These are phyloP conservation scores for Cordyceps javanica DNA, from an alignment of 2,329 filamentous ascomycete genomes.

Conservation along the genomic window DNA sequence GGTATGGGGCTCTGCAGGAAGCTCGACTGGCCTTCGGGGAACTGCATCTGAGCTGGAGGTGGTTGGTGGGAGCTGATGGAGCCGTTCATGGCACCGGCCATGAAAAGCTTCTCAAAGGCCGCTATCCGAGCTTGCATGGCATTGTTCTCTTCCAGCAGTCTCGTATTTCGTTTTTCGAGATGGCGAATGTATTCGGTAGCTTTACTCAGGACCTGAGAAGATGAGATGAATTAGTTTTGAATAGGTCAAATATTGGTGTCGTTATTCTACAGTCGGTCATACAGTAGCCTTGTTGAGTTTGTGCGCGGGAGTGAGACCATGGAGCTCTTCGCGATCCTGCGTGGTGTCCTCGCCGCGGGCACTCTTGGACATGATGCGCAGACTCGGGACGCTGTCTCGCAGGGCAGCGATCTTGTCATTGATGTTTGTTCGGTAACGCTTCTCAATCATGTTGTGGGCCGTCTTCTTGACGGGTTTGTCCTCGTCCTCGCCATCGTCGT, in stretches of 20 bases:
- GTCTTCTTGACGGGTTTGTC: slow-evolving; percentile 64
- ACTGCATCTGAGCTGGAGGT: slow-evolving; percentile 47
- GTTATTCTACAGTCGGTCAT: slow-evolving; percentile 20
- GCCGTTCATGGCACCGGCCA: slow-evolving; percentile 64
- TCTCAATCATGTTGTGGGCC: slow-evolving; percentile 97
- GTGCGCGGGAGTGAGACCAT: slow-evolving; percentile 77
- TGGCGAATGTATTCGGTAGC: slow-evolving; percentile 95
- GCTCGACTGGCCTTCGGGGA: slow-evolving; percentile 36
- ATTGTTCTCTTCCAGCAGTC: slow-evolving; percentile 73
- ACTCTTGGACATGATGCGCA: slow-evolving; percentile 76
- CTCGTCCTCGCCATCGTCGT: slow-evolving; percentile 16
- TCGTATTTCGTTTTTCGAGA: slow-evolving; percentile 82
- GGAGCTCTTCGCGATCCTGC: slow-evolving; percentile 67
- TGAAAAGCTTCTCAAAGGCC: slow-evolving; percentile 73
- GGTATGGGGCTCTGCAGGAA: slow-evolving; percentile 42
- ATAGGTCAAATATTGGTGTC: background rate
- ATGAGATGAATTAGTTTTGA: slow-evolving; percentile 6
- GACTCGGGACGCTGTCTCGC: slow-evolving; percentile 83
- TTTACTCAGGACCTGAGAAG: slow-evolving; percentile 69
- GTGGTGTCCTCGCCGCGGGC: slow-evolving; percentile 61
- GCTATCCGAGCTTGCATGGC: slow-evolving; percentile 72
- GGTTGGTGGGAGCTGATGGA: slow-evolving; percentile 50
- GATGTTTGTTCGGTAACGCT: slow-evolving; percentile 89
- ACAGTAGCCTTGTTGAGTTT: slow-evolving; percentile 97
- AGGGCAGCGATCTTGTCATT: slow-evolving; percentile 96